Evolutionary conservation across 1,284 basidiomycete genomes (phyloP).

Genomic region (Malassezia slooffiae): DNA sequence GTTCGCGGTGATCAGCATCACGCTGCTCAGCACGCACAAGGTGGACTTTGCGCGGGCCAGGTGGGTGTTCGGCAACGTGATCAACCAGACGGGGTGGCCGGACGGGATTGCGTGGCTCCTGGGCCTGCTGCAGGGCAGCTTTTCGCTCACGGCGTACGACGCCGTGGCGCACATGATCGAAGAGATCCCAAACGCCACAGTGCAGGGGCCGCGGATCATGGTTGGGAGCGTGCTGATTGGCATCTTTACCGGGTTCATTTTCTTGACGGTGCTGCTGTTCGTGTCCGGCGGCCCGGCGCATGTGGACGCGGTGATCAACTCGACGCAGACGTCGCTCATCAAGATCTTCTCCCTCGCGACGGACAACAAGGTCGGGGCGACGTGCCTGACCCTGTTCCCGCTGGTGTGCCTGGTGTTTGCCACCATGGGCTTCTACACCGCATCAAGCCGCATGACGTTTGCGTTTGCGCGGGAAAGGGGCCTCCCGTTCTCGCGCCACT

Average conservation of each 20-base stretch:
- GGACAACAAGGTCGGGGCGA: slow-evolving; percentile 56
- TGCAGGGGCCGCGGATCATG: slow-evolving; percentile 56
- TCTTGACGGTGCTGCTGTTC: slow-evolving; percentile 61
- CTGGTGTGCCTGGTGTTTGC: slow-evolving; percentile 47
- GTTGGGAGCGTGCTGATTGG: slow-evolving; percentile 58
- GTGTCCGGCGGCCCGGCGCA: slow-evolving; percentile 52
- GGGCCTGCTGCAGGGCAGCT: slow-evolving; percentile 48
- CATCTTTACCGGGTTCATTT: slow-evolving; percentile 54
- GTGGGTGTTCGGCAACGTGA: slow-evolving; percentile 49
- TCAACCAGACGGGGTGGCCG: slow-evolving; percentile 50
- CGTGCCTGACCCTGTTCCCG: slow-evolving; percentile 51
- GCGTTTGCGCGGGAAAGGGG: slow-evolving; percentile 62
- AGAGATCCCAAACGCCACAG: slow-evolving; percentile 55
- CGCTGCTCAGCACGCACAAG: too few species aligned
- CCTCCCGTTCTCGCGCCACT: slow-evolving; percentile 54
- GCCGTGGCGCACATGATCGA: slow-evolving; percentile 52
- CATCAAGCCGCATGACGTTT: slow-evolving; percentile 59
- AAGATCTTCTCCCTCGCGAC: slow-evolving; percentile 59
- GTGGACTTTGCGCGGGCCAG: slow-evolving; percentile 47
- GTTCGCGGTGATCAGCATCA: slow-evolving; percentile 47
- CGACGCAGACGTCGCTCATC: slow-evolving; percentile 57
- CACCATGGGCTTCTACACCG: slow-evolving; percentile 44
- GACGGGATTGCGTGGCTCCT: slow-evolving; percentile 50
- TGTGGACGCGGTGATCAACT: slow-evolving; percentile 52
- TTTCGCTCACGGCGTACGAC: slow-evolving; percentile 46